Percentiles rank a stretch among this genome's conserved stretches.
These are phyloP conservation scores for Microsporum canis DNA, from an alignment of 2,329 filamentous ascomycete genomes.

Conservation along the genomic window DNA sequence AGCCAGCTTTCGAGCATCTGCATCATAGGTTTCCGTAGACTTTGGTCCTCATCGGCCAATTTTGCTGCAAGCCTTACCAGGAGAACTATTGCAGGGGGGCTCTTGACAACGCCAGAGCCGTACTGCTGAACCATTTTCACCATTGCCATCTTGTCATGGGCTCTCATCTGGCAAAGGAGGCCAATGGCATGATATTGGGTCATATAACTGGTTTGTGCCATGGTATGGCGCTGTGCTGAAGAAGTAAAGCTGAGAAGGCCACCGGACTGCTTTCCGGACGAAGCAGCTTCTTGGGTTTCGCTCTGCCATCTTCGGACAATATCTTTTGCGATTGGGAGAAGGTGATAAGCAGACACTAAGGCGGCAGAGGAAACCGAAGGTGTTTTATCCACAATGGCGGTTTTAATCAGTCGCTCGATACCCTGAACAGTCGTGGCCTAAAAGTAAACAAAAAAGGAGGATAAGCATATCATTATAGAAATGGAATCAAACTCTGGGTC, in stretches of 20 bases:
- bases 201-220: slow-evolving; percentile 84
- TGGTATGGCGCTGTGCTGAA: slow-evolving; percentile 56
- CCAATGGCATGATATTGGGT: slow-evolving; percentile 98
- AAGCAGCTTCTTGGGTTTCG: slow-evolving; percentile 93
- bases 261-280: slow-evolving; percentile 73
- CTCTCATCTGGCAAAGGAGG: slow-evolving; percentile 92
- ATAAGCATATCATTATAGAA: slow-evolving; percentile 7
- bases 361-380: slow-evolving; percentile 94
- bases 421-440: slow-evolving; percentile 91
- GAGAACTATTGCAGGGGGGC: slow-evolving; percentile 82
- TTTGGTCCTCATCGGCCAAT: slow-evolving; percentile 82
- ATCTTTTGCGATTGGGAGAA: slow-evolving; percentile 89
- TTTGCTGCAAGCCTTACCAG: slow-evolving; percentile 86
- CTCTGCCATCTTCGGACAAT: slow-evolving; percentile 97
- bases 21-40: slow-evolving; percentile 91
- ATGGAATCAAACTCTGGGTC: background rate
- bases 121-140: slow-evolving; percentile 99
- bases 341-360: slow-evolving; percentile 92
- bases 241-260: slow-evolving; percentile 91
- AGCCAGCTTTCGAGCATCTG: slow-evolving; percentile 92
- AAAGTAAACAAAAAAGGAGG: slow-evolving; percentile 12
- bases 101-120: slow-evolving; percentile 85
- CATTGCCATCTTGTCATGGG: slow-evolving; percentile 92
- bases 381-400: slow-evolving; percentile 97
- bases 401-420: slow-evolving; percentile 97